Conservation (phyloP, 805 yeast genomes). For the Teunomyces gatunensis region DNA sequence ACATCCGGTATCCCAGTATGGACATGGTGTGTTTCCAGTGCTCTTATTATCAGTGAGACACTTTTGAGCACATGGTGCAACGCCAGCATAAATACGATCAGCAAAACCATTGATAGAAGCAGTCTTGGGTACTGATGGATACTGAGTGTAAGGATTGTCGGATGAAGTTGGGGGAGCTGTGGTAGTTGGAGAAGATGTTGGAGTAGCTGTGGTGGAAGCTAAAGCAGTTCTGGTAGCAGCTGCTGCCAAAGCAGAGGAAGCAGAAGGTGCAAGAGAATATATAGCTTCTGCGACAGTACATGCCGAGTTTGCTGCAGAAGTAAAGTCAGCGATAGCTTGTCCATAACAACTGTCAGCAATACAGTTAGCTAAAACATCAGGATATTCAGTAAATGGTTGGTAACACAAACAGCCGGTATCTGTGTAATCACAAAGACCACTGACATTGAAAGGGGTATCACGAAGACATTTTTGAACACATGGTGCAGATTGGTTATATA, state of each 20-base stretch:
- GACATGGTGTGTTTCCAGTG: conserved; percentile 39
- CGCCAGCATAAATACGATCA: conserved; percentile 29
- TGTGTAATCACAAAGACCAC: conserved; percentile 45
- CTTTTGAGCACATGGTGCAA: conserved; percentile 35
- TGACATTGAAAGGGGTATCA: conserved; percentile 20
- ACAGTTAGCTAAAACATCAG: conserved; percentile 43
- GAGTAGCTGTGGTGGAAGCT: conserved; percentile 22
- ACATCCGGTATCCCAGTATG: conserved; percentile 46
- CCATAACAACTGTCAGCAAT: conserved; percentile 38
- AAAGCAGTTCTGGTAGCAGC: conserved; percentile 8
- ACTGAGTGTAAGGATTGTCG: conserved; percentile 21
- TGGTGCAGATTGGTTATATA: conserved; percentile 30
- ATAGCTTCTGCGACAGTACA: conserved; percentile 33
- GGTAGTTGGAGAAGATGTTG: conserved; percentile 11
- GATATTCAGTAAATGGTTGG: conserved; percentile 32
- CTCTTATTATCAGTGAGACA: conserved; percentile 24
- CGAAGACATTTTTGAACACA: conserved; percentile 34
- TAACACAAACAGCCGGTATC: conserved; percentile 47
- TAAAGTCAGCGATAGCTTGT: conserved; percentile 34
- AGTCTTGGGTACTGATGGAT: conserved; percentile 31
- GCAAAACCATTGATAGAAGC: conserved; percentile 43
- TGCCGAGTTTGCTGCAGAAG: conserved; percentile 41
- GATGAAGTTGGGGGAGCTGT: conserved; percentile 7
- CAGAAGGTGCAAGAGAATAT: neutral
- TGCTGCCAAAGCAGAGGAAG: conserved; percentile 8